Conservation (phyloP, 306 rosid species). For the Styphnolobium japonicum region DNA sequence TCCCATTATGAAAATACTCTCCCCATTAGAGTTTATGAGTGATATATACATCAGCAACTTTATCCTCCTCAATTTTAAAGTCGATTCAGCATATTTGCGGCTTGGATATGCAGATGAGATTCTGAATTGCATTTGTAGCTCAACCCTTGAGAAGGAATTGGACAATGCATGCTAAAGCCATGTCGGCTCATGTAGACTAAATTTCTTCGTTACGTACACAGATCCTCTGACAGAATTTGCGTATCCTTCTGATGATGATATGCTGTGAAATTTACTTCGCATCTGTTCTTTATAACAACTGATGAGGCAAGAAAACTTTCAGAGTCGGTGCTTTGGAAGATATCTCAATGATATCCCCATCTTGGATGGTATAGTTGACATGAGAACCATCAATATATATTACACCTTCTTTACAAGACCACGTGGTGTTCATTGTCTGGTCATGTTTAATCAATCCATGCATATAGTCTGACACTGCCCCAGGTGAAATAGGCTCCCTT, state of each 20-base stretch:
- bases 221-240: constrained; percentile 13
- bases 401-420: constrained; percentile 63
- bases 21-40: not conserved
- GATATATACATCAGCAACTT: not conserved
- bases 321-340: constrained; percentile 72
- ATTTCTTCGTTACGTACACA: not conserved
- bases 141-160: not conserved
- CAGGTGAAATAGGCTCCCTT: constrained; percentile 77
- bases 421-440: constrained; percentile 46
- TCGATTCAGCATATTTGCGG: not conserved
- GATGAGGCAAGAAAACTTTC: constrained; percentile 66
- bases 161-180: constrained; percentile 5
- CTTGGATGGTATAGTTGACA: constrained; percentile 41
- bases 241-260: not conserved
- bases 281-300: constrained; percentile 26
- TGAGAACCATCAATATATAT: constrained; percentile 82
- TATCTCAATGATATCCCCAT: constrained; percentile 64
- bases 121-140: not conserved
- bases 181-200: not conserved
- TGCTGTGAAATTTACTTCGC: constrained; percentile 16
- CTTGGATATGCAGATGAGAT: not conserved
- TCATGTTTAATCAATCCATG: constrained; percentile 53
- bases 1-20: not conserved
- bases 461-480: constrained; percentile 44
- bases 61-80: not conserved